phyloP scores from a whole-genome alignment of 78 protist genomes.

The Anaeramoeba flamelloides region DNA sequence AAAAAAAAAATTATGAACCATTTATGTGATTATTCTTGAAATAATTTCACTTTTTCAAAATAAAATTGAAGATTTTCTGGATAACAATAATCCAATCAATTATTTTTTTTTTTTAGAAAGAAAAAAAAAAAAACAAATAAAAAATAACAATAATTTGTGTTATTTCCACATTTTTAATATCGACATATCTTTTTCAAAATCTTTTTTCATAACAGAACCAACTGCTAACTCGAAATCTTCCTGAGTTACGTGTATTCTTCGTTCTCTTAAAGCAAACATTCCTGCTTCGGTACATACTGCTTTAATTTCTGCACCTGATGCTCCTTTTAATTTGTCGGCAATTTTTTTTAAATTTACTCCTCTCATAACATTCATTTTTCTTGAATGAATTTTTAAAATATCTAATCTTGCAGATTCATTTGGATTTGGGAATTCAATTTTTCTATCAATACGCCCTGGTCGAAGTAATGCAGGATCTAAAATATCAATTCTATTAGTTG shows the following conservation, averaged over 20 bases:
- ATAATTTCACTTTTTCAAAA: too few relatives aligned
- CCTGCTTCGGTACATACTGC: conserved; percentile 75
- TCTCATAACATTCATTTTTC: conserved; percentile 93
- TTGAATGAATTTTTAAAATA: conserved; percentile 91
- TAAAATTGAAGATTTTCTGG: too few relatives aligned
- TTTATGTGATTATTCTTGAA: too few relatives aligned
- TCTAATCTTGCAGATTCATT: conserved; percentile 78
- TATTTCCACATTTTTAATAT: conserved; percentile 75
- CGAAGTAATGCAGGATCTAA: conserved; percentile 95
- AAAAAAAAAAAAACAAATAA: too few relatives aligned
- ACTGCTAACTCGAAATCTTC: conserved; percentile 98
- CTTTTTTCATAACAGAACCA: conserved; percentile 82
- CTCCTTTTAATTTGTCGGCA: conserved; percentile 65
- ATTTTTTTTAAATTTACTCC: conserved; percentile 80
- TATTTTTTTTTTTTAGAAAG: too few relatives aligned
- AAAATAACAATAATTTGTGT: too few relatives aligned
- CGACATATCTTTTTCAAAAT: conserved; percentile 76
- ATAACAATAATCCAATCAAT: too few relatives aligned
- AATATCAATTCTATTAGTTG: conserved; percentile 98
- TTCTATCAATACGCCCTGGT: conserved; percentile 96
- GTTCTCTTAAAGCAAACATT: conserved; percentile 96
- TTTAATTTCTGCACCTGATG: conserved; percentile 96
- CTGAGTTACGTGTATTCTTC: conserved; percentile 94
- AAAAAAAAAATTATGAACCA: too few relatives aligned
- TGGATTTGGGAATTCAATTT: conserved; percentile 94